Base-by-base conservation (phyloP, 2,329 filamentous ascomycete genomes). In the Fusarium sororula region DNA sequence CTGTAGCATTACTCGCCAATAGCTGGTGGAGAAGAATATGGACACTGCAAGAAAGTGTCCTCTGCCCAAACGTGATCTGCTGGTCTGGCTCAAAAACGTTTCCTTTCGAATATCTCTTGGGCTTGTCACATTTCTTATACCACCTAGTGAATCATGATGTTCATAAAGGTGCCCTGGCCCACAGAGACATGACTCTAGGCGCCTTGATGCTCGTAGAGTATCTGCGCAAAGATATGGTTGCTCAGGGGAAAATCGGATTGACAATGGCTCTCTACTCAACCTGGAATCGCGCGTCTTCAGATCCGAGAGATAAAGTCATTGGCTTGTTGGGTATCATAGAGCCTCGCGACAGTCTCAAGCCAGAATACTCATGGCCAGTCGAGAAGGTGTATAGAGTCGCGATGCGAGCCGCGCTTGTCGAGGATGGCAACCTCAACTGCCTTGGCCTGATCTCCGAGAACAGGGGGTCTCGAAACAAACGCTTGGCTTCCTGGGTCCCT, bases 21-120 rank as follows among this genome's bases (percentile, higher is more conserved):
- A 26, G 11, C 10, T 68, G 62, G 65, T 68, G 54, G 65, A 66
- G 20, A 17, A 66, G 65, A 15, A 68, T 68, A 28, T 68, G 65
- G 65, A 68, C 65, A 3, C 24, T 66, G 24, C 65, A 68, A 26
- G 65, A 66, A 30, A 66, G 65, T 20, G 47, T 68, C 14, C 35
- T 66, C 0, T 68, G 62, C 13, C 28, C 47, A 5, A 60, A 47
- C 18, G 65, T 68, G 6, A 11, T 66, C 41, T 68, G 62, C 22
- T 68, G 62, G 62, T 60, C 35, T 3, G 65, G 65, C 0, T 24
- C 53, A 7, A 45, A 35, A 28, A 68, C 17, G 1, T 60, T 68
- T 18, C 65, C 62, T 7, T 37, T 68, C 15, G 53, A 68, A 20
- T 41, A 66, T 7, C 28, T 66, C 30, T 15, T 66, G 5, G 44